phyloP scores from a whole-genome alignment of 257 asterid species.

The Anisodus tanguticus region DNA sequence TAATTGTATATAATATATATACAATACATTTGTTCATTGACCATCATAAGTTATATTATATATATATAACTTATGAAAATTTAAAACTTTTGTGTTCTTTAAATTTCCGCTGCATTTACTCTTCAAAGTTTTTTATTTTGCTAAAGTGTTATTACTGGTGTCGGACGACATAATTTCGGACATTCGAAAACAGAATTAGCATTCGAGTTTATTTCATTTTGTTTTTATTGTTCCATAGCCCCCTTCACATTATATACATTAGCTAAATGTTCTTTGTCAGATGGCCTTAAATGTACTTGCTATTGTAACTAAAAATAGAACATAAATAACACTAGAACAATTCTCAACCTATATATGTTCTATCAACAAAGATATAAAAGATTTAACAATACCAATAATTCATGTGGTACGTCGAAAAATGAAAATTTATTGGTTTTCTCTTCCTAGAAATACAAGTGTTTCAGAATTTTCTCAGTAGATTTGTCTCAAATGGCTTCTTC shows the following conservation, averaged over 20 bases:
- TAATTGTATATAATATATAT: too few species aligned
- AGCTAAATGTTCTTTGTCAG: background rate
- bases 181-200: too few species aligned
- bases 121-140: too few species aligned
- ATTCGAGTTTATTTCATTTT: too few species aligned
- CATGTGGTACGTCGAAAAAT: background rate
- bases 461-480: background rate
- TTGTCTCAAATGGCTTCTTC: slow-evolving; percentile 60
- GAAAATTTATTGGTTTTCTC: background rate
- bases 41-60: too few species aligned
- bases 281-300: background rate
- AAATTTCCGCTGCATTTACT: too few species aligned
- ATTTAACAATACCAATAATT: background rate
- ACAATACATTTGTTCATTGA: too few species aligned
- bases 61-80: too few species aligned
- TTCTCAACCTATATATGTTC: background rate
- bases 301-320: background rate
- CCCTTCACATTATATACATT: background rate
- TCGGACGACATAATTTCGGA: too few species aligned
- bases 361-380: background rate
- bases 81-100: too few species aligned
- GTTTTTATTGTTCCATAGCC: too few species aligned
- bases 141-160: too few species aligned
- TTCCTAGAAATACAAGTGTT: background rate
- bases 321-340: background rate